These are phyloP conservation scores for Pittosporum tobira DNA, from an alignment of 129 eudicot genomes.

Conservation along the genomic window DNA sequence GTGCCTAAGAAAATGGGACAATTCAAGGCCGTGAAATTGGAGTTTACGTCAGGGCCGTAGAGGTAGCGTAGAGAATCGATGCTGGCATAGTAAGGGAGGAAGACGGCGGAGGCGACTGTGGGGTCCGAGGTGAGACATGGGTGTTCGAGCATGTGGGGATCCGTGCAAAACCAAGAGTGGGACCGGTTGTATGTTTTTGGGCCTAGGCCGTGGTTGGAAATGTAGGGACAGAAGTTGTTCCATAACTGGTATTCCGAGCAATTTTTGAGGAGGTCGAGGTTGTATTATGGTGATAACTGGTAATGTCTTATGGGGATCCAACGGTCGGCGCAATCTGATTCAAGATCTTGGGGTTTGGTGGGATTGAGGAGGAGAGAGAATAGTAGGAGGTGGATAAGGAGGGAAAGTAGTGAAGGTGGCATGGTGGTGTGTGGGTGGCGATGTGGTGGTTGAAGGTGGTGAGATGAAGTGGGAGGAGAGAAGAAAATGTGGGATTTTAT, in stretches of 20 bases:
- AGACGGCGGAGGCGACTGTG: slow-evolving; percentile 48
- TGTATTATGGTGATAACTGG: slow-evolving; percentile 64
- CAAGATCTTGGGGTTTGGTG: slow-evolving; percentile 32
- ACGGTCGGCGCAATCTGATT: slow-evolving; percentile 58
- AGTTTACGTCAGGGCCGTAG: slow-evolving; percentile 50
- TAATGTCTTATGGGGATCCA: slow-evolving; percentile 89
- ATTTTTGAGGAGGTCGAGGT: slow-evolving; percentile 58
- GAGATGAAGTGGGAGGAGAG: slow-evolving; percentile 1
- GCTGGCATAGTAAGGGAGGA: slow-evolving; percentile 67
- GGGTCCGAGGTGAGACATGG: slow-evolving; percentile 78
- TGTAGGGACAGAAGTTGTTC: slow-evolving; percentile 52
- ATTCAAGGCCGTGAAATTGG: slow-evolving; percentile 51
- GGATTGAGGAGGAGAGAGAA: slow-evolving; percentile 9
- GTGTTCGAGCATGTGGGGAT: slow-evolving; percentile 68
- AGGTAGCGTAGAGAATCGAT: slow-evolving; percentile 53
- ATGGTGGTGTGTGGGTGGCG: slow-evolving; percentile 11
- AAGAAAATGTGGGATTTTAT: neutral
- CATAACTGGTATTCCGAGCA: slow-evolving; percentile 55
- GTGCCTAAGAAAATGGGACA: slow-evolving; percentile 24
- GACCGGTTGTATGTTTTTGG: slow-evolving; percentile 72
- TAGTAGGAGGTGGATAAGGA: slow-evolving; percentile 23
- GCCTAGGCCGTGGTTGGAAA: slow-evolving; percentile 81
- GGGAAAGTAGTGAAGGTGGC: neutral
- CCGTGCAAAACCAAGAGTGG: slow-evolving; percentile 82
- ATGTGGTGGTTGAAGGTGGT: slow-evolving; percentile 6